Base-by-base conservation (phyloP, 805 yeast species). In the Candida dendrica region DNA sequence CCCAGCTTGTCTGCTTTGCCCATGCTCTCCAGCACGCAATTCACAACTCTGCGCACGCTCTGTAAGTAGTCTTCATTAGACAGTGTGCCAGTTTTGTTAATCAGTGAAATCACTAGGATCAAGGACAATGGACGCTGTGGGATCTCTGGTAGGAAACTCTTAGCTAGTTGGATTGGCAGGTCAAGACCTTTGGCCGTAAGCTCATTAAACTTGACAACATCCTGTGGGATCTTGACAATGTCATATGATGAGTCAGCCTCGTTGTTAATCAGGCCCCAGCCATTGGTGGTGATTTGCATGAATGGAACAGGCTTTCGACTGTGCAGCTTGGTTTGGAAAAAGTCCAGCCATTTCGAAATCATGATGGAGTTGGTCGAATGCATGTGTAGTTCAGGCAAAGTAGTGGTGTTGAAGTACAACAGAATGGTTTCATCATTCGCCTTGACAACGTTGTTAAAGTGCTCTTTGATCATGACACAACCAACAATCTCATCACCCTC, bases 251-350 rank as follows among this genome's bases (percentile, higher is more conserved):
- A 39, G 36, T 58, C 55, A 9, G 53, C 58, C 8, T 64, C 56
- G 4, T 27, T 27, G 7, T 32, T 32, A 4, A 75, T 51, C 9
- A 71, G 47, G 9, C 53, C 54, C 79, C 83, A 74, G 1, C 71
- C 70, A 47, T 71, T 78, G 1, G 72, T 64, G 1, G 83, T 71
- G 46, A 77, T 56, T 50, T 75, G 77, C 27, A 64, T 62, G 20
- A 75, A 47, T 4, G 74, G 65, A 7, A 63, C 40, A 15, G 17
- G 4, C 11, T 32, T 10, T 32, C 17, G n/a, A 13, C 27, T 39
- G 13, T 42, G 41, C 14, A 45, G 26, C n/a, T 44, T 46, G 27
- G 36, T 42, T 0, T 41, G 40, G 22, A 51, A 49, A 40, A 46
- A 62, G 42, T 59, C 63, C 29, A 63, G 61, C 74, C 79, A 75